Evolutionary conservation across 2,329 filamentous ascomycete genomes (phyloP), one percentile per base, ranked within the genome.

Genomic region (Pseudopithomyces maydicus): DNA sequence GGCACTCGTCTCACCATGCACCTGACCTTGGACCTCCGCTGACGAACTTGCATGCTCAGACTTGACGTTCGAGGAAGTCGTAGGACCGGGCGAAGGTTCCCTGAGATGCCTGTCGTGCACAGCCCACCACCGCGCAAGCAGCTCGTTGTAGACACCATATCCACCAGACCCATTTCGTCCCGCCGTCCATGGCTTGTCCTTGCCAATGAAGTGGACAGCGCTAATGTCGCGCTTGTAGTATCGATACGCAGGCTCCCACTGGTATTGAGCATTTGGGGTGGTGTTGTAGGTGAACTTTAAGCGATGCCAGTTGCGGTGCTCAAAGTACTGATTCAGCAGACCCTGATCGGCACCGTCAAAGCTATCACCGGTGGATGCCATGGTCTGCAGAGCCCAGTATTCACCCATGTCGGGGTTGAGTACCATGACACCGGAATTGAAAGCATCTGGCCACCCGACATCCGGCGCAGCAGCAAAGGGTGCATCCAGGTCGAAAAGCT

Each of bases 281-380:
- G 95, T 95, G 75, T 99, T 99, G 82, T 98, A 99, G 49, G 88
- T 89, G 78, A 99, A 99, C 78, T 91, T 93, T 71, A 99, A 78
- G 64, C 93, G 88, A 77, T 97, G 88, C 85, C 89, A 97, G 58
- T 85, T 75, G 47, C 75, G 85, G 73, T 89, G 82, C 78, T 89
- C 85, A 79, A 95, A 99, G 78, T 98, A 90, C 84, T 96, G 93
- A 76, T 99, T 99, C 66, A 99, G 80, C 50, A 99, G 81, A 54
- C 95, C 95, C 78, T 99, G 95, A 74, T 99, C 95, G 36, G 95
- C 95, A 47, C 95, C 95, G 74, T 99, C 95, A 72, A 99, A 99
- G 63, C 93, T 97, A 73, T 94, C 90, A 23, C 93, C 93, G 54
- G 88, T 84, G 66, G 92, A 85, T 23, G 95, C 92, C 82, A 97